Base-by-base conservation (phyloP, 2,329 filamentous ascomycete genomes). In the Neofusicoccum laricinum region DNA sequence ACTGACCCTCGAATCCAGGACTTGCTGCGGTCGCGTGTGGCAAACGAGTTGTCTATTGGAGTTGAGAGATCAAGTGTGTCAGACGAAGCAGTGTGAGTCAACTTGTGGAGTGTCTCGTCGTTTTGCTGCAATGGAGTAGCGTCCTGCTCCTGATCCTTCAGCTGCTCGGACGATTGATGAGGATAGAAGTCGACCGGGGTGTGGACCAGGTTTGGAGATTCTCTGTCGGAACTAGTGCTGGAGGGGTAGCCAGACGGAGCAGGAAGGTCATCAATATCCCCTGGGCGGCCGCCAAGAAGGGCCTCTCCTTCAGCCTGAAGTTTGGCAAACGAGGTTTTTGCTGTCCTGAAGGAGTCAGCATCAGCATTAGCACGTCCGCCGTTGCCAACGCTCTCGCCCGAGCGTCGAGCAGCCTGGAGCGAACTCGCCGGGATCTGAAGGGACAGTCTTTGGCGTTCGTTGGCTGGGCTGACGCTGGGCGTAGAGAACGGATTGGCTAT, bases 301-400 rank as follows among this genome's bases (percentile, higher is more conserved):
- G 79, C 78, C 58, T 85, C 80, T 14, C 82, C 81, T 72, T 86
- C 84, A 15, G 78, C 77, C 69, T 83, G 83, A 2, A 82, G 76
- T 21, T 81, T 77, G 8, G 77, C 76, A 61, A 85, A 80, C 0
- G 78, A 81, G 1, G 82, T 81, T 17, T 78, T 77, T 2, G 82
- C 82, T 1, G 84, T 84, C 15, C 76, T 79, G 72, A 83, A 85
- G 1, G 79, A 82, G 43, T 85, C 84, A 4, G 76, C 72, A 50
- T 82, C 81, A 6, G 71, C 75, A 36, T 71, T 69, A 4, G 62
- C 68, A 46, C 71, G 66, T 57, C 73, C 68, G 61, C 71, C 68
- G 61, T 73, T 78, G 17, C 72, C 78, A 66, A 69, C 78, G 71
- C 67, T 82, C 68, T 71, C 74, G 12, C 72, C 67, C 0, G 75